Evolutionary conservation across 2,329 filamentous ascomycete species (phyloP).

Genomic region (Sporothrix curviconia): DNA sequence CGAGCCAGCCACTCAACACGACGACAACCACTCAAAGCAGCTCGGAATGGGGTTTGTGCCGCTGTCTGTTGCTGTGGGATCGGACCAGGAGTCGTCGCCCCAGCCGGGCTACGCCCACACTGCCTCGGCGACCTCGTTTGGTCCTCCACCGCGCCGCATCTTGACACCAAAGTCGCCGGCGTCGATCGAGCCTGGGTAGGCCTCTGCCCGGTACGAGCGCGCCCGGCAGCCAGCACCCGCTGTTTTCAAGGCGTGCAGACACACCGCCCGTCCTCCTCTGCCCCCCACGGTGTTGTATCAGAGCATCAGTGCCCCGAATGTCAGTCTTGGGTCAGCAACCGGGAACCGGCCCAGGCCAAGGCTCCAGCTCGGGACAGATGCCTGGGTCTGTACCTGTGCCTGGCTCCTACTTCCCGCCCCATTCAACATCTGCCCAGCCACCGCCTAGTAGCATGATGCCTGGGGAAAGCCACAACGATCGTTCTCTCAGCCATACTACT

Average conservation of each 20-base stretch:
- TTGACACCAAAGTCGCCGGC: constrained; percentile 54
- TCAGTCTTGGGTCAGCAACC: not conserved
- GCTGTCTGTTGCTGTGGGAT: not conserved
- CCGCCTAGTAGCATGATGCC: not conserved
- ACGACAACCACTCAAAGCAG: no score
- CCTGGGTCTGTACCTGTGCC: not conserved
- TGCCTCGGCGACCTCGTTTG: constrained; percentile 22
- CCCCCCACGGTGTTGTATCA: constrained; percentile 3
- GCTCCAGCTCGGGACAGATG: not conserved
- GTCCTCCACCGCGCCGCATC: constrained; percentile 33
- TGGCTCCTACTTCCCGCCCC: not conserved
- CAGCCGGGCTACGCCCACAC: constrained; percentile 23
- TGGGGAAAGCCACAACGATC: constrained; percentile 17
- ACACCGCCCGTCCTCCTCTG: constrained; percentile 16
- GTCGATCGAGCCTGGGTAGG: constrained; percentile 42
- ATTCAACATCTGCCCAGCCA: not conserved
- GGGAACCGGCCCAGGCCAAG: not conserved
- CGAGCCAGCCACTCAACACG: not conserved
- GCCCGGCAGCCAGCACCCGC: not conserved
- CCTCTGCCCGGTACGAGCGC: not conserved
- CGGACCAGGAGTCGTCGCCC: constrained; percentile 29
- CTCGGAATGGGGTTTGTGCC: not conserved
- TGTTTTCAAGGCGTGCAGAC: not conserved
- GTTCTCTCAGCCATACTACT: constrained; percentile 18
- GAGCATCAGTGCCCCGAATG: constrained; percentile 9